Evolutionary conservation across 768 basidiomycete species (phyloP).

Genomic region (Hypholoma sublateritium): DNA sequence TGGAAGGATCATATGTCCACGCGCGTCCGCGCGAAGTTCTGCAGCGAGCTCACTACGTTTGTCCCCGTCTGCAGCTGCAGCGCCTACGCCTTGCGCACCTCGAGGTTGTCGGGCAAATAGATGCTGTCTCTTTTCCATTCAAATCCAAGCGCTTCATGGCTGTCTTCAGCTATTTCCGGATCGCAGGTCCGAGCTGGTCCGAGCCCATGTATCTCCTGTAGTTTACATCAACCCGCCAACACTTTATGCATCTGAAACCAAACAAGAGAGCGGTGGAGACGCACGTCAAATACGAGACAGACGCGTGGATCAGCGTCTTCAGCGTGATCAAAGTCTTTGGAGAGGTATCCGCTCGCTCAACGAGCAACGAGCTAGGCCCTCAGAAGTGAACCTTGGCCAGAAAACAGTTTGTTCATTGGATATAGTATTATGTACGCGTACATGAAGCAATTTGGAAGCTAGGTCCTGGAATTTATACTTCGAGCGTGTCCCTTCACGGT

Average conservation of each 20-base stretch:
- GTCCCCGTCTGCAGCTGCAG: constrained; percentile 88
- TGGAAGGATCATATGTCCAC: too few relatives aligned
- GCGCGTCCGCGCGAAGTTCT: constrained; percentile 91
- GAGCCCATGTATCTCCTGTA: constrained; percentile 66
- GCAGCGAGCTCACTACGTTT: constrained; percentile 91
- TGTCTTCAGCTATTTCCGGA: constrained; percentile 84
- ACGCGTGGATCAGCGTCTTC: constrained; percentile 96
- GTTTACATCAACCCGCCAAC: constrained; percentile 74
- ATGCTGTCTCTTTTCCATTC: constrained; percentile 86
- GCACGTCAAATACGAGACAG: constrained; percentile 96
- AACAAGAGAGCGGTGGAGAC: constrained; percentile 78
- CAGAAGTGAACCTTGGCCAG: too few relatives aligned
- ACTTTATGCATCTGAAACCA: constrained; percentile 94
- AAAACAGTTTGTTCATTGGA: too few relatives aligned
- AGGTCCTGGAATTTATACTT: too few relatives aligned
- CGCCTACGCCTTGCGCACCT: constrained; percentile 86
- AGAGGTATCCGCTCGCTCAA: constrained; percentile 63
- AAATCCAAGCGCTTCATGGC: constrained; percentile 96
- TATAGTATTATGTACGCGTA: too few relatives aligned
- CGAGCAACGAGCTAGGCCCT: constrained; percentile 54
- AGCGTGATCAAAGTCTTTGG: constrained; percentile 93
- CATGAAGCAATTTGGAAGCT: too few relatives aligned
- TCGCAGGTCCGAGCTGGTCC: constrained; percentile 77
- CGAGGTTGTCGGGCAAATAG: constrained; percentile 68
- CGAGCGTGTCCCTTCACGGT: too few relatives aligned